A percentile compares a stretch with the other conserved stretches of the same genome.
Conservation (phyloP, 176 grass and related monocot species). For the Coix lacrymajobi region DNA sequence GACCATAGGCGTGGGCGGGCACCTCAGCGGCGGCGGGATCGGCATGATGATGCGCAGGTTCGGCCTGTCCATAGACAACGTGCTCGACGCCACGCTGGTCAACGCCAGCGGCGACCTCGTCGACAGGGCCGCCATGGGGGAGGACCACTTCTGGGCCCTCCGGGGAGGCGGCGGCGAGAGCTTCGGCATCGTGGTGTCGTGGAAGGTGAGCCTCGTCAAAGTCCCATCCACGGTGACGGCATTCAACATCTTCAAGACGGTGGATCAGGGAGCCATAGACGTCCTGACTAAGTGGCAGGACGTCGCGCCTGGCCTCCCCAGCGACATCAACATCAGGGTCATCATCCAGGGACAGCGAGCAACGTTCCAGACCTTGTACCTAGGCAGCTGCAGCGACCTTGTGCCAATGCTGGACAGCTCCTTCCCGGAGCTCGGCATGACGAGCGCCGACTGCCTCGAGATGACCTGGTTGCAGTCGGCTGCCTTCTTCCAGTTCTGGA, state of each 20-base stretch:
- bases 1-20: conserved; percentile 54
- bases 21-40: conserved; percentile 60
- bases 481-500: not conserved
- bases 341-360: not conserved
- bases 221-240: conserved; percentile 27
- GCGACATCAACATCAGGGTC: conserved; percentile 28
- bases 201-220: conserved; percentile 35
- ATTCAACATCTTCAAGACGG: conserved; percentile 8
- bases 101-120: conserved; percentile 35
- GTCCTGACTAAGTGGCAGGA: conserved; percentile 45
- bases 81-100: conserved; percentile 56
- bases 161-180: conserved; percentile 45
- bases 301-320: conserved; percentile 10
- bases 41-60: conserved; percentile 46
- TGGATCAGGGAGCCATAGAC: conserved; percentile 31
- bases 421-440: conserved; percentile 37
- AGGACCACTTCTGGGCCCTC: conserved; percentile 50
- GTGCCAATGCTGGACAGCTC: not conserved
- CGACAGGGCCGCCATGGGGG: conserved; percentile 46
- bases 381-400: conserved; percentile 14
- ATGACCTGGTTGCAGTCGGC: conserved; percentile 46
- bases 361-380: conserved; percentile 36
- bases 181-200: conserved; percentile 52
- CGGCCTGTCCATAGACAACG: conserved; percentile 52
- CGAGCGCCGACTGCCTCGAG: conserved; percentile 27